A percentile compares a stretch with the other conserved stretches of the same genome.
Conservation (phyloP, 176 grass and related monocot genomes). For the Musa beccarii region DNA sequence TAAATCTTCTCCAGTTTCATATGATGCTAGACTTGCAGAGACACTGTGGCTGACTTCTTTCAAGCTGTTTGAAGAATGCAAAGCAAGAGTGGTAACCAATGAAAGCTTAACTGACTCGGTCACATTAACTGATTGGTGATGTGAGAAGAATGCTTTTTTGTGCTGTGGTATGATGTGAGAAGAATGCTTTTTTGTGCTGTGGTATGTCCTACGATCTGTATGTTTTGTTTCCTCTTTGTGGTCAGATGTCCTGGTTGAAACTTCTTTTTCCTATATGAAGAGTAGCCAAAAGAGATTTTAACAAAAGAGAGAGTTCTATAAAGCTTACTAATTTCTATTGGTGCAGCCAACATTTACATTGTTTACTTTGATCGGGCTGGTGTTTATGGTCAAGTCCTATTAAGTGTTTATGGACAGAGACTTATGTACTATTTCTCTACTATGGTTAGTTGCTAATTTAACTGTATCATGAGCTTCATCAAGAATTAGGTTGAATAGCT, state of each 20-base stretch:
- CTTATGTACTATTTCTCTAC: no score
- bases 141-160: background rate
- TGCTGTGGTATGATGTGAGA: background rate
- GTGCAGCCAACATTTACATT: no score
- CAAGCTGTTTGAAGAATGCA: slow-evolving; percentile 40
- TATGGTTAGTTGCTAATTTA: no score
- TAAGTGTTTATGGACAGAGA: no score
- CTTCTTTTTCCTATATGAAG: background rate
- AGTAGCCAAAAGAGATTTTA: background rate
- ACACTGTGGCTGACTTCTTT: slow-evolving; percentile 64
- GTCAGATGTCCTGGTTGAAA: background rate
- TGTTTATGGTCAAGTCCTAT: no score
- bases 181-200: no score
- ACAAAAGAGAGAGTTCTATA: background rate
- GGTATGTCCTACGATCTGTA: background rate
- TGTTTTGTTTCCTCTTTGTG: background rate
- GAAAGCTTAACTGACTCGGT: background rate
- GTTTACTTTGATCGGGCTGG: no score
- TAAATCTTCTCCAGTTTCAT: slow-evolving; percentile 47
- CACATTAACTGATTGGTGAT: background rate
- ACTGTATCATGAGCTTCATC: no score
- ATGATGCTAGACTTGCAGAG: slow-evolving; percentile 39
- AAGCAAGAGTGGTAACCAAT: background rate
- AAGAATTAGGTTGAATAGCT: no score
- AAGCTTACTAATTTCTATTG: no score